These are phyloP conservation scores for Candida palmyrensis DNA, from an alignment of 805 yeast genomes.

Conservation along the genomic window DNA sequence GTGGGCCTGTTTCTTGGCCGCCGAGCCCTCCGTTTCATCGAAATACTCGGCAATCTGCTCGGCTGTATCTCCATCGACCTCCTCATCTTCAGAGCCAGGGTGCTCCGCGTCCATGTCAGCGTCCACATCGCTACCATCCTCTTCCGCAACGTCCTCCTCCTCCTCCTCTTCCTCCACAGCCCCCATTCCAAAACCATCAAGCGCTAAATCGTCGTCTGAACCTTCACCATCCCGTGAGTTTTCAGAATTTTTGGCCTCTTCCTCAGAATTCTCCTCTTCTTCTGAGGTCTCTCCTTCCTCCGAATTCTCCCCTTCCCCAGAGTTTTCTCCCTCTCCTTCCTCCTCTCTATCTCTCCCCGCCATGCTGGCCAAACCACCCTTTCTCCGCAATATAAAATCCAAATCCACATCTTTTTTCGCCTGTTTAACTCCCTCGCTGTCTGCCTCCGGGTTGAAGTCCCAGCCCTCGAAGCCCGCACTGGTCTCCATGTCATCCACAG, in stretches of 20 bases:
- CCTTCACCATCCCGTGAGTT: too few species aligned
- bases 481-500: slow-evolving; percentile 53
- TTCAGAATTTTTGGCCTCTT: too few species aligned
- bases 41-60: slow-evolving; percentile 82
- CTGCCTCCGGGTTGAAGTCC: slow-evolving; percentile 63
- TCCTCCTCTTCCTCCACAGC: slow-evolving; percentile 28
- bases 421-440: slow-evolving; percentile 13
- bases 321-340: slow-evolving; percentile 19
- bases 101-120: slow-evolving; percentile 29
- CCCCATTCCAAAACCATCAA: slow-evolving; percentile 45
- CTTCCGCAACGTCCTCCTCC: slow-evolving; percentile 17
- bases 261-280: slow-evolving; percentile 21
- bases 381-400: slow-evolving; percentile 80
- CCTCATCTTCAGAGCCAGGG: slow-evolving; percentile 18
- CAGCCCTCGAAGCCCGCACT: slow-evolving; percentile 63
- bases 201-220: slow-evolving; percentile 37
- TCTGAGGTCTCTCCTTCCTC: slow-evolving; percentile 33
- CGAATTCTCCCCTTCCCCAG: slow-evolving; percentile 16
- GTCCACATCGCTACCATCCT: slow-evolving; percentile 19
- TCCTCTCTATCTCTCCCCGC: slow-evolving; percentile 38
- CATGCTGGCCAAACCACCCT: slow-evolving; percentile 64
- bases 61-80: slow-evolving; percentile 58
- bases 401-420: slow-evolving; percentile 67
- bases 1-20: slow-evolving; percentile 48
- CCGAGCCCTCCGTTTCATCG: slow-evolving; percentile 42